phyloP scores from a whole-genome alignment of 495 filamentous ascomycete genomes.

The Hypoxylon intermedium region DNA sequence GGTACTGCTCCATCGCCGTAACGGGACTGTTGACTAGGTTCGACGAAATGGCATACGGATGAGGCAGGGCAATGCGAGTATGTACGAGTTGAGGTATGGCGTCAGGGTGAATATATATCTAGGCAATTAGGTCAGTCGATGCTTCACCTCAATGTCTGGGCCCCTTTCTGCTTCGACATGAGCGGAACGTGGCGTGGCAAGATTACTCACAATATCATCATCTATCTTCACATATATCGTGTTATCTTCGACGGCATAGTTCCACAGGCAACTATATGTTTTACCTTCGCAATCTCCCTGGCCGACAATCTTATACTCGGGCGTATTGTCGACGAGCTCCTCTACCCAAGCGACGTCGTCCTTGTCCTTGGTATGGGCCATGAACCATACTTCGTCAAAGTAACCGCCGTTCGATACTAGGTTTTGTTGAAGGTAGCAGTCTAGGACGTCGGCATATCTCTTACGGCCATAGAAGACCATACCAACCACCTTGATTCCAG shows the following conservation, averaged over 20 bases:
- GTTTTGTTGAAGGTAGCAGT: conserved; percentile 65
- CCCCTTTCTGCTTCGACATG: neutral
- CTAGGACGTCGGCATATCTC: conserved; percentile 55
- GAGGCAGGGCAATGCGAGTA: conserved; percentile 57
- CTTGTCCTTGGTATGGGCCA: conserved; percentile 55
- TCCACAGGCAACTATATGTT: conserved; percentile 46
- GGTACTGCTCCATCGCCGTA: conserved; percentile 57
- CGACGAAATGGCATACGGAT: conserved; percentile 56
- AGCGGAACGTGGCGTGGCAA: neutral
- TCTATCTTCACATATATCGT: conserved; percentile 64
- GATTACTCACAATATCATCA: conserved; percentile 55
- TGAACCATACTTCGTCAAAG: conserved; percentile 63
- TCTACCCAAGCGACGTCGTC: conserved; percentile 58
- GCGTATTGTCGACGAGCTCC: conserved; percentile 35
- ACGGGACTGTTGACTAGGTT: conserved; percentile 60
- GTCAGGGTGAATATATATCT: conserved; percentile 60
- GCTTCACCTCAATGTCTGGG: neutral
- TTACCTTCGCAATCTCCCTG: conserved; percentile 39
- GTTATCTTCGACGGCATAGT: conserved; percentile 45
- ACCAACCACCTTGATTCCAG: conserved; percentile 54
- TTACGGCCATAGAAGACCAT: conserved; percentile 57
- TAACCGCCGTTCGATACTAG: conserved; percentile 59
- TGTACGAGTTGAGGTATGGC: conserved; percentile 62
- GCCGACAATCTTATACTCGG: conserved; percentile 39
- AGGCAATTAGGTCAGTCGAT: conserved; percentile 16